Conservation (phyloP, 768 basidiomycete species). For the Gymnopilus dilepis region DNA sequence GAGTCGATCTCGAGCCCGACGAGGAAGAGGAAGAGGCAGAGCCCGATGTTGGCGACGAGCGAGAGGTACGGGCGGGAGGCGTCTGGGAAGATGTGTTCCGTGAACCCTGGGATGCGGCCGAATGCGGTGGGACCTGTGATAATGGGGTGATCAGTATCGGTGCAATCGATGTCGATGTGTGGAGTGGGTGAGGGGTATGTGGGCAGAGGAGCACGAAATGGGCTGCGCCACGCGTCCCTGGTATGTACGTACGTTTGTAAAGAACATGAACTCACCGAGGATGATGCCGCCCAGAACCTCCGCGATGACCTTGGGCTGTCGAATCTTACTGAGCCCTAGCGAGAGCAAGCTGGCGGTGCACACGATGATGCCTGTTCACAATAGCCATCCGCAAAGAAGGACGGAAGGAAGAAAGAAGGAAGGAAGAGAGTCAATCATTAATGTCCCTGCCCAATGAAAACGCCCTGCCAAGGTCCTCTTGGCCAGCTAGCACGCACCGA, state of each 20-base stretch:
- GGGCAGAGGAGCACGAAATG: background rate
- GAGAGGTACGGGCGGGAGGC: constrained; percentile 77
- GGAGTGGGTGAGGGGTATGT: background rate
- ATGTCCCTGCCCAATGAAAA: background rate
- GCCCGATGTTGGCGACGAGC: constrained; percentile 88
- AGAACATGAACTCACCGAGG: constrained; percentile 68
- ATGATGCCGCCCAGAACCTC: constrained; percentile 89
- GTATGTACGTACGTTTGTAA: too few relatives aligned
- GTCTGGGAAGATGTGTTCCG: constrained; percentile 80
- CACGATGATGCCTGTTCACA: constrained; percentile 86
- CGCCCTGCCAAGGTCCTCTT: background rate
- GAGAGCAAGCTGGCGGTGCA: constrained; percentile 71
- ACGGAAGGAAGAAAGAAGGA: too few relatives aligned
- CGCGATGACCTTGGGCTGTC: constrained; percentile 86
- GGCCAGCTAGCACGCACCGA: constrained; percentile 64
- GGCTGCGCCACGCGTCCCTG: background rate
- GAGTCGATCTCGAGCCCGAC: constrained; percentile 93
- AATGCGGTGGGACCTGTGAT: constrained; percentile 58
- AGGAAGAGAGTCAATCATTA: too few relatives aligned
- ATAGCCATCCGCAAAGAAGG: background rate
- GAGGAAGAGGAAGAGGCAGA: constrained; percentile 89
- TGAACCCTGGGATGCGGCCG: constrained; percentile 88
- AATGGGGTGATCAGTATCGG: too few relatives aligned
- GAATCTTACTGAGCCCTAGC: constrained; percentile 70
- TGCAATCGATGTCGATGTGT: background rate